phyloP scores from a whole-genome alignment of 2,329 filamentous ascomycete species.

The Lasiodiplodia sp. region DNA sequence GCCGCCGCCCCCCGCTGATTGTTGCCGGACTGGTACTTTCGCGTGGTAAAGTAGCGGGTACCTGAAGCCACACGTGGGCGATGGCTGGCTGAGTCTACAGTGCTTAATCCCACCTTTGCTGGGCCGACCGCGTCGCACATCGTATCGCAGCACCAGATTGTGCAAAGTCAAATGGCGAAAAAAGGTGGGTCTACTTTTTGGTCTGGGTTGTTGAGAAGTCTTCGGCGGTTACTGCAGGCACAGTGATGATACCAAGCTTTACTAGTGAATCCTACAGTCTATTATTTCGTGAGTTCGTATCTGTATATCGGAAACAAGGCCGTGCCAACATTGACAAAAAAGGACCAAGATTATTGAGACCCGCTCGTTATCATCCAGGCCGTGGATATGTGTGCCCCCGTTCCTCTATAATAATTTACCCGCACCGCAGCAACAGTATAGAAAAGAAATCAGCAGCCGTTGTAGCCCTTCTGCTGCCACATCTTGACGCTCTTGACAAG shows the following conservation, averaged over 20 bases:
- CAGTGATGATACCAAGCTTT: too few species aligned
- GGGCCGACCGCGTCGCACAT: not conserved
- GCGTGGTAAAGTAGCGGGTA: conserved; percentile 1
- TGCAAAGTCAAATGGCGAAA: too few species aligned
- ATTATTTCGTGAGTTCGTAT: conserved; percentile 8
- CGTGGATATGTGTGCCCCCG: not conserved
- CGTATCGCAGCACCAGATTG: not conserved
- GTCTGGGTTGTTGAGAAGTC: too few species aligned
- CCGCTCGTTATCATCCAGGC: not conserved
- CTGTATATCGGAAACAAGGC: too few species aligned
- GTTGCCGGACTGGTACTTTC: conserved; percentile 1
- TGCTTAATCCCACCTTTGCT: conserved; percentile 20
- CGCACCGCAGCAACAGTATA: not conserved
- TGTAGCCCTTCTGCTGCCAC: conserved; percentile 58
- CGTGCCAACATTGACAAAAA: not conserved
- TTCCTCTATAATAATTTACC: not conserved
- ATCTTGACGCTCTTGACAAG: conserved; percentile 71
- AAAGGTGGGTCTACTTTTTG: too few species aligned
- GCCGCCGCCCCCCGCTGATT: not conserved
- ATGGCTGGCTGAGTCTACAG: conserved; percentile 15
- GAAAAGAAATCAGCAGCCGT: conserved; percentile 46
- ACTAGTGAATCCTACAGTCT: conserved; percentile 3
- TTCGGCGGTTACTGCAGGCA: too few species aligned
- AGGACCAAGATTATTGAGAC: conserved; percentile 8
- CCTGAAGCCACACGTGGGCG: conserved; percentile 21